These are phyloP conservation scores for Streptanthus diversifolius DNA, from an alignment of 345 rosid genomes.

Conservation along the genomic window DNA sequence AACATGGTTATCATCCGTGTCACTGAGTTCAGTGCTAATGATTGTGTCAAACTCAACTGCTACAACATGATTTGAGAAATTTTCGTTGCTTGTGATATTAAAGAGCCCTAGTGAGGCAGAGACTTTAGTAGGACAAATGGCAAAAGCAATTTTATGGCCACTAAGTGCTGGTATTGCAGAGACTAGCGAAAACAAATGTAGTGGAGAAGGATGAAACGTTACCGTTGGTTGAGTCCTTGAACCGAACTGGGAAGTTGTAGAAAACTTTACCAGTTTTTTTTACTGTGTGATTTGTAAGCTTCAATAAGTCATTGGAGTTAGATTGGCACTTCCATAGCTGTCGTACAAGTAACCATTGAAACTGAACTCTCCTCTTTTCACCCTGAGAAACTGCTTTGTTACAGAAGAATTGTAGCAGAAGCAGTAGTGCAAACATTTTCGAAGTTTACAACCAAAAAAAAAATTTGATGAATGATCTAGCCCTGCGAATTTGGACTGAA, in stretches of 20 bases:
- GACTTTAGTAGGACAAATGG: slow-evolving; percentile 46
- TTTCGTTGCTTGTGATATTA: slow-evolving; percentile 41
- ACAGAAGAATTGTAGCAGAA: neutral
- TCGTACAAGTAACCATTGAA: neutral
- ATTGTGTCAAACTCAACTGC: slow-evolving; percentile 80
- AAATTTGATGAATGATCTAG: no score
- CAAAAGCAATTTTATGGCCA: slow-evolving; percentile 68
- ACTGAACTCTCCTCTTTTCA: slow-evolving; percentile 15
- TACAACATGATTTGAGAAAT: slow-evolving; percentile 50
- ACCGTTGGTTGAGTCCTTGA: slow-evolving; percentile 42
- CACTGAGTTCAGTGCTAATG: slow-evolving; percentile 40
- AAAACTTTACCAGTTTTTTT: slow-evolving; percentile 57
- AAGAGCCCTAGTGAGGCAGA: slow-evolving; percentile 51
- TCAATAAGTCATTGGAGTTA: slow-evolving; percentile 47
- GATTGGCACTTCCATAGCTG: slow-evolving; percentile 40
- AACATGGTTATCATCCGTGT: slow-evolving; percentile 39
- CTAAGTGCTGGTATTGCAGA: slow-evolving; percentile 40
- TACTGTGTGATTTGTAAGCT: slow-evolving; percentile 39
- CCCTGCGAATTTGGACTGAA: no score
- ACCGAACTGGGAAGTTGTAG: slow-evolving; percentile 48
- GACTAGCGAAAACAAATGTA: slow-evolving; percentile 57
- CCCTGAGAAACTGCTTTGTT: neutral
- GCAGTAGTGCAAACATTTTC: neutral
- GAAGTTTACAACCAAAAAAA: no score
- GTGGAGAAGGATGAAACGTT: slow-evolving; percentile 65